Base-by-base conservation (phyloP, 2,329 filamentous ascomycete species). In the Tolypocladium ophioglossoides region DNA sequence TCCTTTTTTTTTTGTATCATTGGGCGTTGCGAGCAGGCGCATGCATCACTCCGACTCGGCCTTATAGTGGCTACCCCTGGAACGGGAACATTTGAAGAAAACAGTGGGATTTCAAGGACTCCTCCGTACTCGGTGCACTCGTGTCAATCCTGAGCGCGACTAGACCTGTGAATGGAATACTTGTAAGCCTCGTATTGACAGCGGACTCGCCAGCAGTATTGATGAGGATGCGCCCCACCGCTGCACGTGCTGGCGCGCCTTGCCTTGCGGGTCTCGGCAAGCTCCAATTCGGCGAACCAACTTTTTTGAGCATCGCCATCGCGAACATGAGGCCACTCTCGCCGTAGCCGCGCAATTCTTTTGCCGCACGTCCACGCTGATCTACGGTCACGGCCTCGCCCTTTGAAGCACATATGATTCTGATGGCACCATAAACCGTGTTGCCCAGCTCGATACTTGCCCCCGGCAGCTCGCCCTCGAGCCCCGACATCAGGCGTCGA, bases 261-360 rank as follows among this genome's bases (percentile, higher is more conserved):
- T 11, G 24, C 24, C 22, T 40, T 39, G 49, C 49, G 35, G 35
- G 49, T 39, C 49, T 30, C 35, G 49, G 35, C 20, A 39, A 40
- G 49, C 49, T 51, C 37, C 40, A 18, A 27, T 34, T 52, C 51
- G 24, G 24, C 51, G 39, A 46, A 46, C 16, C 51, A 46, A 52
- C 51, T 52, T 52, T 52, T 52, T 52, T 52, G 51, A 27, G 27
- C 44, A 48, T 48, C 44, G 14, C 44, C 27, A 48, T 32, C 44
- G 44, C 44, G 44, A 48, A 48, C 27, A 48, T 48, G 44, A 48
- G 44, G 44, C 44, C 44, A 48, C 27, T 22, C 41, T 35, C 18
- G 52, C 37, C 50, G 22, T 39, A 40, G 27, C 47, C 20, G 32
- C 8, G 16, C 16, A 10, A 49, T 54, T 48, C 54, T 37, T 32